Percentiles rank a stretch among this genome's conserved stretches.
Evolutionary conservation across 805 yeast genomes (phyloP).

Genomic region (Sugiyamaella valdiviana): DNA sequence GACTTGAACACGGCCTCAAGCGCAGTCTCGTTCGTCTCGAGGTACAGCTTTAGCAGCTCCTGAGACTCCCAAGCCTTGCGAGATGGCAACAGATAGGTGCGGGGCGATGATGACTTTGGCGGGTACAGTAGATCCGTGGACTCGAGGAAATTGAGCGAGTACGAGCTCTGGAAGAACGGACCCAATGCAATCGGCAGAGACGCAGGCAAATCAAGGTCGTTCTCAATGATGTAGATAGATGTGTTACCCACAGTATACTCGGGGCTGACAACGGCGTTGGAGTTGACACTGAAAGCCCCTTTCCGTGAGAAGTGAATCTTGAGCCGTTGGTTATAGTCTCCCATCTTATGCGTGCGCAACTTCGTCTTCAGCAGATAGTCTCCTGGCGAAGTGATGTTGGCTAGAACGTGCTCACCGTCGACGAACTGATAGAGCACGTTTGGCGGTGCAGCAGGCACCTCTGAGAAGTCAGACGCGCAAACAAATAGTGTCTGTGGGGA

Average conservation of each 20-base stretch:
- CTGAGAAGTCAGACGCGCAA: slow-evolving; percentile 23
- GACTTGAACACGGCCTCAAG: slow-evolving; percentile 51
- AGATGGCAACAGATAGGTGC: slow-evolving; percentile 74
- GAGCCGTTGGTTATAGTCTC: slow-evolving; percentile 58
- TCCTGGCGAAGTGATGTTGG: slow-evolving; percentile 13
- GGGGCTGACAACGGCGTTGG: slow-evolving; percentile 42
- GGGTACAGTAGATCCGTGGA: slow-evolving; percentile 48
- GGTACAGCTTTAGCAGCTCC: slow-evolving; percentile 53
- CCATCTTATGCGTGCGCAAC: slow-evolving; percentile 43
- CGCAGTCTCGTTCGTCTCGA: slow-evolving; percentile 46
- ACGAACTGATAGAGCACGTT: slow-evolving; percentile 58
- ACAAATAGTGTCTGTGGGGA: slow-evolving; percentile 59
- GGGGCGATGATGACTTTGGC: slow-evolving; percentile 49
- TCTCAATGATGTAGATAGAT: slow-evolving; percentile 57
- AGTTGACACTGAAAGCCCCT: slow-evolving; percentile 43
- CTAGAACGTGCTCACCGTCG: slow-evolving; percentile 38
- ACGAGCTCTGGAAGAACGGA: slow-evolving; percentile 56
- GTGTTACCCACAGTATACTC: slow-evolving; percentile 55
- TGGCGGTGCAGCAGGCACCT: not conserved
- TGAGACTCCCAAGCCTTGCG: slow-evolving; percentile 63
- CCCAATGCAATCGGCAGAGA: slow-evolving; percentile 61
- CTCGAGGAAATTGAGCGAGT: slow-evolving; percentile 53
- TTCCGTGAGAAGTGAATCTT: slow-evolving; percentile 38
- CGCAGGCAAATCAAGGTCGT: slow-evolving; percentile 56
- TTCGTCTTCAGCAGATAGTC: slow-evolving; percentile 30